Conservation (phyloP, 352 stramenopile genomes). For the Aphanomyces invadans region DNA sequence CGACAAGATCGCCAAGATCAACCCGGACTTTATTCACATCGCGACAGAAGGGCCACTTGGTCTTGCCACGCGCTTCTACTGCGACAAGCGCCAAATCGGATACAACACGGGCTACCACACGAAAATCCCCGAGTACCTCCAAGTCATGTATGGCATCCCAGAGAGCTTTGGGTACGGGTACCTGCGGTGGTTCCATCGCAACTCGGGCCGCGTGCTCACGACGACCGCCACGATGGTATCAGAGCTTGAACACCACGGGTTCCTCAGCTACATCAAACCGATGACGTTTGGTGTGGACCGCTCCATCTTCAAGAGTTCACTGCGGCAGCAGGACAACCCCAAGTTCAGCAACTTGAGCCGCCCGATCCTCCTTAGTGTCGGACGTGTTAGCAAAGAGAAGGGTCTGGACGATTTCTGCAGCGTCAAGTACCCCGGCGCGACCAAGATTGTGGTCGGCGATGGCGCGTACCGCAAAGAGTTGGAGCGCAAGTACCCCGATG, state of each 20-base stretch:
- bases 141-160: slow-evolving; percentile 17
- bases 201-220: slow-evolving; percentile 15
- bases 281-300: slow-evolving; percentile 20
- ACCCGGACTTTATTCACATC: slow-evolving; percentile 19
- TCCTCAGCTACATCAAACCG: slow-evolving; percentile 20
- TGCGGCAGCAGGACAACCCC: neutral
- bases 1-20: slow-evolving; percentile 10
- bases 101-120: slow-evolving; percentile 23
- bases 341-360: slow-evolving; percentile 11
- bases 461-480: slow-evolving; percentile 22
- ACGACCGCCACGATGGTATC: slow-evolving; percentile 10
- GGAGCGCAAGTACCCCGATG: slow-evolving; percentile 8
- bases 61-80: slow-evolving; percentile 22
- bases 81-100: slow-evolving; percentile 12
- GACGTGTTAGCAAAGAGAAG: slow-evolving; percentile 16
- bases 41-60: slow-evolving; percentile 18
- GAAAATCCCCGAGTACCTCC: slow-evolving; percentile 20
- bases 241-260: slow-evolving; percentile 17
- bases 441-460: slow-evolving; percentile 20
- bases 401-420: slow-evolving; percentile 20
- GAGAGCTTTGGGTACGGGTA: slow-evolving; percentile 20
- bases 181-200: slow-evolving; percentile 21
- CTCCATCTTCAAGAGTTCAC: slow-evolving; percentile 5
- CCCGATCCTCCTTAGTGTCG: slow-evolving; percentile 19
- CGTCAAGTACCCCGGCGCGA: slow-evolving; percentile 17